phyloP scores from a whole-genome alignment of 257 asterid species.

The Jaltomata sinuosa region DNA sequence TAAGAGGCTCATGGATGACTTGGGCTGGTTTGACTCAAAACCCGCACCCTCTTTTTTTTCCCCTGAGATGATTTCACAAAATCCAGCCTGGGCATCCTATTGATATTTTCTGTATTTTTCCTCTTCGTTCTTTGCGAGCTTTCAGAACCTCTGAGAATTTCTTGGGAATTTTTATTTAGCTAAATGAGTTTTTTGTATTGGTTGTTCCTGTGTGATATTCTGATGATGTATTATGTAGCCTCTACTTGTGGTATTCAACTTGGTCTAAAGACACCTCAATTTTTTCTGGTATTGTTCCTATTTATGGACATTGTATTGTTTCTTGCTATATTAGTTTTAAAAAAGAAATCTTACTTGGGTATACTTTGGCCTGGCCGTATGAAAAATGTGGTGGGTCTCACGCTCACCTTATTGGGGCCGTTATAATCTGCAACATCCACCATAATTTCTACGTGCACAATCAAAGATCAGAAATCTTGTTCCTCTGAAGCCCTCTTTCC shows the following conservation, averaged over 20 bases:
- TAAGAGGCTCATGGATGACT: slow-evolving; percentile 11
- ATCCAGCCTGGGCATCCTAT: slow-evolving; percentile 24
- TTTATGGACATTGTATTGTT: neutral
- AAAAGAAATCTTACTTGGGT: neutral
- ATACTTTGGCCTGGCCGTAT: neutral
- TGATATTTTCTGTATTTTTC: neutral
- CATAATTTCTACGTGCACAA: neutral
- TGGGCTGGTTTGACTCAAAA: slow-evolving; percentile 36
- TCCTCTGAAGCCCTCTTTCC: too few relatives aligned
- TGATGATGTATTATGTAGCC: neutral
- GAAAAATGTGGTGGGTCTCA: neutral
- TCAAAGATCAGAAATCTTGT: too few relatives aligned
- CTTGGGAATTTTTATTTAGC: neutral
- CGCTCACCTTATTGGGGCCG: neutral
- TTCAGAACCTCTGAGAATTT: neutral
- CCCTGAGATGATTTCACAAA: neutral
- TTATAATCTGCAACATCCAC: too few relatives aligned
- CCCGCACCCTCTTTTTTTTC: neutral
- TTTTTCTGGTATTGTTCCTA: too few relatives aligned
- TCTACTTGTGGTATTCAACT: neutral
- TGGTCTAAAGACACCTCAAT: neutral
- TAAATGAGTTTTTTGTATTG: neutral
- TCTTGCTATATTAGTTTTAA: neutral
- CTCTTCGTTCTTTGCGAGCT: neutral
- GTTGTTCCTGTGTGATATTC: neutral